phyloP scores from a whole-genome alignment of 2,329 filamentous ascomycete species.

The Claviceps sp. region DNA sequence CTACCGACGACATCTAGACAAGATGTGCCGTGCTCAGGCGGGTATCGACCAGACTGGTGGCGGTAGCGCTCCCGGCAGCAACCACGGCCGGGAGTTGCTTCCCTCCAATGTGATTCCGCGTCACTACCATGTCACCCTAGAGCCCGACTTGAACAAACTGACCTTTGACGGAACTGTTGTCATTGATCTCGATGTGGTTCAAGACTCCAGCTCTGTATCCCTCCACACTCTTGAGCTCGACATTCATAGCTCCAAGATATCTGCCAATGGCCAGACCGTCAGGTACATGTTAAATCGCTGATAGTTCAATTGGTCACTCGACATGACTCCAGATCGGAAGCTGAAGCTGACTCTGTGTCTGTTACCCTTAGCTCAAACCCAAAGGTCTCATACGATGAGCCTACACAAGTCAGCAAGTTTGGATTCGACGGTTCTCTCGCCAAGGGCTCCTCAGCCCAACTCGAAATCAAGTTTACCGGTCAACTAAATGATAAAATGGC shows the following conservation, averaged over 20 bases:
- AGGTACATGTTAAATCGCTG: conserved; percentile 17
- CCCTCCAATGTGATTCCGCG: conserved; percentile 84
- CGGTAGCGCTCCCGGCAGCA: conserved; percentile 10
- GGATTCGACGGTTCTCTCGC: conserved; percentile 60
- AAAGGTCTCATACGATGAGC: conserved; percentile 58
- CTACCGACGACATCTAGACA: conserved; percentile 44
- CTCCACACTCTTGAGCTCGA: conserved; percentile 81
- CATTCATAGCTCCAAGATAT: conserved; percentile 49
- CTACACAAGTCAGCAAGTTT: conserved; percentile 70
- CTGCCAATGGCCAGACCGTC: conserved; percentile 34
- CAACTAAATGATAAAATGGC: conserved; percentile 89
- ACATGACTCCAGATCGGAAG: not conserved
- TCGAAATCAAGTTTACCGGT: conserved; percentile 51
- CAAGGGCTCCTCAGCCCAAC: conserved; percentile 63
- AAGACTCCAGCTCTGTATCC: conserved; percentile 74
- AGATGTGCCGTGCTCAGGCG: conserved; percentile 49
- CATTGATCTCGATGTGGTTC: conserved; percentile 75
- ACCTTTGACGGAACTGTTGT: conserved; percentile 69
- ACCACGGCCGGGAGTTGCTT: conserved; percentile 57
- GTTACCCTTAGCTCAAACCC: conserved; percentile 10
- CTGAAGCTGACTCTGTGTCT: conserved; percentile 1
- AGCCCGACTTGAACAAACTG: conserved; percentile 80
- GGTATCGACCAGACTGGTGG: conserved; percentile 21
- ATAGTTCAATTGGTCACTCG: not conserved
- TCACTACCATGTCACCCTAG: conserved; percentile 84